Evolutionary conservation across 1,139 yeast genomes (phyloP).

Genomic region (Candida tunisiensis): DNA sequence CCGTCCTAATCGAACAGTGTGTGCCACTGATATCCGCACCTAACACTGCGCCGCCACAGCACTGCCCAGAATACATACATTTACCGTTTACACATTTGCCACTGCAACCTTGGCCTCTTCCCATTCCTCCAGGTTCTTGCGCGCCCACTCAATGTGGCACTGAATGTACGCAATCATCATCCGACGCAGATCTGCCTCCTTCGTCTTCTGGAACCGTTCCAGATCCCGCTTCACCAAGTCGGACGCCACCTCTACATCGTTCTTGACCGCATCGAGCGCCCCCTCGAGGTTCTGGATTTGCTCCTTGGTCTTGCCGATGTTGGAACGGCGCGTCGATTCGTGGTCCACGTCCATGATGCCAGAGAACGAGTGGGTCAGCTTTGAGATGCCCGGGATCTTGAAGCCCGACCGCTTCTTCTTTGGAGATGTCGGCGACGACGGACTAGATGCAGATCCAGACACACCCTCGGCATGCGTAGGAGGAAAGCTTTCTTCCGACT

Average conservation of each 20-base stretch:
- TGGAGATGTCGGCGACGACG: slow-evolving; percentile 8
- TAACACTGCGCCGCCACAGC: too few species aligned
- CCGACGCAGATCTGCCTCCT: slow-evolving; percentile 26
- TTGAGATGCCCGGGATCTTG: slow-evolving; percentile 30
- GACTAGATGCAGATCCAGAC: slow-evolving; percentile 3
- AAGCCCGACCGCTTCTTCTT: slow-evolving; percentile 18
- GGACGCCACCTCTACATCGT: slow-evolving; percentile 37
- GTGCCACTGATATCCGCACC: too few species aligned
- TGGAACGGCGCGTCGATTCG: slow-evolving; percentile 42
- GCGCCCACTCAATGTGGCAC: slow-evolving; percentile 52
- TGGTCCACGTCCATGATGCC: slow-evolving; percentile 62
- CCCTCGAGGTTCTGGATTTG: slow-evolving; percentile 38
- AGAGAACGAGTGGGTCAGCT: slow-evolving; percentile 44
- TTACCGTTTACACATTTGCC: too few species aligned
- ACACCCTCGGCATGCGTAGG: slow-evolving; percentile 1
- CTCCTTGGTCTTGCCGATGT: slow-evolving; percentile 31
- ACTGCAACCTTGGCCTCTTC: slow-evolving; percentile 32
- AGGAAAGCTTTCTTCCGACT: neutral
- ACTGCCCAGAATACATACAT: too few species aligned
- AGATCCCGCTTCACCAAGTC: slow-evolving; percentile 33
- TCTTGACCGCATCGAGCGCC: slow-evolving; percentile 40
- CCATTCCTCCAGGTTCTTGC: slow-evolving; percentile 56
- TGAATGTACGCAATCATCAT: slow-evolving; percentile 40
- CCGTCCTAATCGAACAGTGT: too few species aligned
- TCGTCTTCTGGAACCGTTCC: slow-evolving; percentile 27